Base-by-base conservation (phyloP, 108 stramenopile species). In the Cyclostephanos invisitatus region DNA sequence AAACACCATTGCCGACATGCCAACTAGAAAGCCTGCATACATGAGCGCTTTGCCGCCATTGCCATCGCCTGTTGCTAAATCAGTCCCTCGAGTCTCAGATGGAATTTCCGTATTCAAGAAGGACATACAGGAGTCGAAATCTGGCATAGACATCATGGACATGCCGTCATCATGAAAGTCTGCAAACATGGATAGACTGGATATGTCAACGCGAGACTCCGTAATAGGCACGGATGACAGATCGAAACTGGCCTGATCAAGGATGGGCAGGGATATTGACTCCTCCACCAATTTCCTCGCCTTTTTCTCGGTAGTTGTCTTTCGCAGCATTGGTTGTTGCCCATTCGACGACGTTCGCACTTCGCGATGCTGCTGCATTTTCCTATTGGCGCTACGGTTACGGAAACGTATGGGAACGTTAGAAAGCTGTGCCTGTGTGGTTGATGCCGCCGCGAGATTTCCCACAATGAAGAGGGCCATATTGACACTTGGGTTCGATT, bases 341-440 rank as follows among this genome's bases (percentile, higher is more conserved):
- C 36, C 36, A 8, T 21, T 20, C 51, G 18, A 21, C 24, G 51
- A 20, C 24, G 51, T 20, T 25, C 59, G 17, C 15, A 2, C 18
- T 37, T 60, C 15, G 36, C 20, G 59, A 17, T 58, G 57, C 12
- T 46, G 42, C 27, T 44, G 57, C 29, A 35, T 21, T 17, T 59
- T 25, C 22, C 57, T 32, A 25, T 70, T 62, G 7, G 18, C 49
- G 54, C 35, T 62, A 28, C 70, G 70, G 59, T 50, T n/a, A n/a
- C n/a, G n/a, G n/a, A n/a, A 70, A 27, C 70, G 70, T 62, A 50
- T 61, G 42, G 70, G 36, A 5, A 61, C 18, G 48, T 48, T 70
- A 7, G 70, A 70, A 32, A 70, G 60, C 35, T 70, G 60, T 17
- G 70, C 70, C 17, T 70, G 59, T 7, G 68, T 60, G 35, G 36